phyloP scores from a whole-genome alignment of 306 rosid genomes.

The Malus sylvestris region DNA sequence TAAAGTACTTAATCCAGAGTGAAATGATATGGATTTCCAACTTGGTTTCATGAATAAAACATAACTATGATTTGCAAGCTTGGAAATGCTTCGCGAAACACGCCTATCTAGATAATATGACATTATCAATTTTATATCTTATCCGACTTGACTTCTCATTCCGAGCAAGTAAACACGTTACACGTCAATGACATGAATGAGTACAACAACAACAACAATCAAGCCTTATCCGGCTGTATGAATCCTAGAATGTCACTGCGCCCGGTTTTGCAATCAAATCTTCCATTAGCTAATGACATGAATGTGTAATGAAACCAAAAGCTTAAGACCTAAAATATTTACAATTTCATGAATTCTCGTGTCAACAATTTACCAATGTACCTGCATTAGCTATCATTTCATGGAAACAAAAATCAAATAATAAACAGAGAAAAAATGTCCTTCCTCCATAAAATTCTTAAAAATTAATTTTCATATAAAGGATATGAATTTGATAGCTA shows the following conservation, averaged over 20 bases:
- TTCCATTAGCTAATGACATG: too few relatives aligned
- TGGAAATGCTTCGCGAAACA: not conserved
- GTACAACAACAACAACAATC: too few relatives aligned
- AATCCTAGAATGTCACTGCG: too few relatives aligned
- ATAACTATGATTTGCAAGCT: not conserved
- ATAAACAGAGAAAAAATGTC: not conserved
- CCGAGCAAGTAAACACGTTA: too few relatives aligned
- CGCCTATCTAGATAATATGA: not conserved
- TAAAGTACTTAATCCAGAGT: not conserved
- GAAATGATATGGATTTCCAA: slow-evolving; percentile 2
- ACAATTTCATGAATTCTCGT: not conserved
- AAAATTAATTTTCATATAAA: not conserved
- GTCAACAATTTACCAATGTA: not conserved
- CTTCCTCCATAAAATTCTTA: not conserved
- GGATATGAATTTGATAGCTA: too few relatives aligned
- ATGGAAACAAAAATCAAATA: not conserved
- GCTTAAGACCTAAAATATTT: not conserved
- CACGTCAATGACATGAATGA: not conserved
- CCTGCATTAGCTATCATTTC: not conserved
- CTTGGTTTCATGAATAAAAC: not conserved
- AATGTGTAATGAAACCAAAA: not conserved
- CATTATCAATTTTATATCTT: not conserved
- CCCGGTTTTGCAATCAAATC: too few relatives aligned
- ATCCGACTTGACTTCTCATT: too few relatives aligned
- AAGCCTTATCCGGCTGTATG: too few relatives aligned